These are phyloP conservation scores for Panaeolus papilionaceus DNA, from an alignment of 768 basidiomycete species.

Conservation along the genomic window DNA sequence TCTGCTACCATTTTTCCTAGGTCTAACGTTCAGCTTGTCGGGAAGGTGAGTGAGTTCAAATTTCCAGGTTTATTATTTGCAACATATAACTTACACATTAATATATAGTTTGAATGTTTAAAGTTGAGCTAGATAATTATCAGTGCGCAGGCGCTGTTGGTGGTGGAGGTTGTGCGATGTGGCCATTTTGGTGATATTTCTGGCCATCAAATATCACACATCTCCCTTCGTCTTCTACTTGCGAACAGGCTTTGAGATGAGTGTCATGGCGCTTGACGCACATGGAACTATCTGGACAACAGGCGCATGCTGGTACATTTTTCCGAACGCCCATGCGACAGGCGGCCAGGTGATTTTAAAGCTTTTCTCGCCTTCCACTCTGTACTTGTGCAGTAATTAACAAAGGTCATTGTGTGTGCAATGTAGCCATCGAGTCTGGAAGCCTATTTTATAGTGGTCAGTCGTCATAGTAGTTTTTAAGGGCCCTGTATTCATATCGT, in stretches of 20 bases:
- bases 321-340: not conserved
- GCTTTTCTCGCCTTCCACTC: not conserved
- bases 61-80: too few species aligned
- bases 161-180: constrained; percentile 4
- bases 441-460: not conserved
- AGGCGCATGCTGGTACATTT: not conserved
- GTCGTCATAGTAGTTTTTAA: not conserved
- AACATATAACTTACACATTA: too few species aligned
- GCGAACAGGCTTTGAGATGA: not conserved
- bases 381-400: not conserved
- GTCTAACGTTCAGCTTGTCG: too few species aligned
- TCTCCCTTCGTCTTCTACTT: not conserved
- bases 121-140: not conserved
- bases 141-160: not conserved
- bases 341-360: not conserved
- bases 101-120: not conserved
- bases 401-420: not conserved
- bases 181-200: constrained; percentile 2
- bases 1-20: too few species aligned
- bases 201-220: constrained; percentile 1
- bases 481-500: not conserved
- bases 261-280: not conserved
- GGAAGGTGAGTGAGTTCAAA: too few species aligned
- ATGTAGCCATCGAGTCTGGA: not conserved
- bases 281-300: not conserved